Evolutionary conservation across 805 yeast species (phyloP), one percentile per base, ranked within the genome.

Genomic region (Barnettozyma siamensis): DNA sequence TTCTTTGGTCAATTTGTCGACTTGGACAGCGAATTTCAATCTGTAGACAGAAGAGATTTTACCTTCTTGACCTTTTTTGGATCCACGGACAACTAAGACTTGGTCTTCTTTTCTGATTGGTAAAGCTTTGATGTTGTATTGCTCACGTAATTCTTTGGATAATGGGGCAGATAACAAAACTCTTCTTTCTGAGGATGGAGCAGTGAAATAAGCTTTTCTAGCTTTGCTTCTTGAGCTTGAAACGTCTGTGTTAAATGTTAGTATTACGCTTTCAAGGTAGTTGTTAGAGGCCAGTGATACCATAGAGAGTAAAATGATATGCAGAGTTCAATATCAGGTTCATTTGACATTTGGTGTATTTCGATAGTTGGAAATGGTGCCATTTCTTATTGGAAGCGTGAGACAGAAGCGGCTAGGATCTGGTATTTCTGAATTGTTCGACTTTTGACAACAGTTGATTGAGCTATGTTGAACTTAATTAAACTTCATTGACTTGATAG

Each of bases 21-120:
- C 83, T 76, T 91, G 98, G 60, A 93, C 79, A 62, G 95, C 81
- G 69, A 77, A 93, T 75, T 93, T 93, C 76, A 93, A 85, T 85
- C 99, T 91, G 96, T 93, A 93, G 61, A 91, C 98, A 57, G 95
- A 84, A 59, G 93, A 76, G 71, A 93, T 80, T 76, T 88, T 87
- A 75, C 99, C 99, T 80, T 91, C 99, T 64, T 91, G 88, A 72
- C 98, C 99, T 81, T 93, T 93, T 85, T 87, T 86, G 67, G 98
- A 86, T 69, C 99, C 99, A 77, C 99, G 91, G 70, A 84, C 91
- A 66, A 93, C 93, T 63, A 78, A 72, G 62, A 93, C 95, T 73
- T 85, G 88, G 71, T 93, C 99, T 63, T 89, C 94, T 75, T 85
- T 84, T 83, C 97, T 93, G 79, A 93, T 82, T 72, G 99, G 99